These are phyloP conservation scores for Mortierella sp. DNA, from an alignment of 371 early-diverging fungal genomes.

Conservation along the genomic window DNA sequence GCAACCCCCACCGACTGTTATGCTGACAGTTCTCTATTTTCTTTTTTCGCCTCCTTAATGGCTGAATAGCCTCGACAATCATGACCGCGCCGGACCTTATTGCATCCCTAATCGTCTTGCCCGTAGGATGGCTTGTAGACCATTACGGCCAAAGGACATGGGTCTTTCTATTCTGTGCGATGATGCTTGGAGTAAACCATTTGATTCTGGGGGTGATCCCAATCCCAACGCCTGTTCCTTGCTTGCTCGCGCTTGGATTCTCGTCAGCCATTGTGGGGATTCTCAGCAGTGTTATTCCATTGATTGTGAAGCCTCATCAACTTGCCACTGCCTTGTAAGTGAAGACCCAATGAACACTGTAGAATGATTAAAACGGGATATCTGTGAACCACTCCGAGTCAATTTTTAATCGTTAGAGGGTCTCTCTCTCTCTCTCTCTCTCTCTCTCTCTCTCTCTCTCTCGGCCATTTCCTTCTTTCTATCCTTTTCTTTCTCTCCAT, in stretches of 20 bases:
- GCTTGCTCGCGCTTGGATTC: conserved; percentile 60
- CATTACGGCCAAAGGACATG: conserved; percentile 57
- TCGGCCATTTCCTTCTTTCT: background rate
- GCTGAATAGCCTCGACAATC: conserved; percentile 50
- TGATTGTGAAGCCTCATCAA: conserved; percentile 16
- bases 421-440: too few species aligned
- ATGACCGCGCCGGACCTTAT: conserved; percentile 70
- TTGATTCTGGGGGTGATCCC: conserved; percentile 11
- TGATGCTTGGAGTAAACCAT: conserved; percentile 19
- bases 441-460: too few species aligned
- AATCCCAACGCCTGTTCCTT: conserved; percentile 54
- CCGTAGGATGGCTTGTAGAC: conserved; percentile 64
- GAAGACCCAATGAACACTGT: too few species aligned
- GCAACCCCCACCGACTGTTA: background rate
- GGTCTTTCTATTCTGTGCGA: conserved; percentile 23
- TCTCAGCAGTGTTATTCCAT: conserved; percentile 20
- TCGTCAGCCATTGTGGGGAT: conserved; percentile 54
- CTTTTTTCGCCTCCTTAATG: background rate
- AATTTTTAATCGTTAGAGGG: too few species aligned
- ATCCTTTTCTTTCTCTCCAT: background rate
- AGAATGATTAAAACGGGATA: too few species aligned
- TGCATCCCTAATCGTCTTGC: conserved; percentile 63
- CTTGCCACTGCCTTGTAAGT: conserved; percentile 18
- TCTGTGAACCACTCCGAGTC: too few species aligned
- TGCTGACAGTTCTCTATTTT: background rate